These are phyloP conservation scores for Articulospora tetracladia DNA, from an alignment of 495 filamentous ascomycete genomes.

Conservation along the genomic window DNA sequence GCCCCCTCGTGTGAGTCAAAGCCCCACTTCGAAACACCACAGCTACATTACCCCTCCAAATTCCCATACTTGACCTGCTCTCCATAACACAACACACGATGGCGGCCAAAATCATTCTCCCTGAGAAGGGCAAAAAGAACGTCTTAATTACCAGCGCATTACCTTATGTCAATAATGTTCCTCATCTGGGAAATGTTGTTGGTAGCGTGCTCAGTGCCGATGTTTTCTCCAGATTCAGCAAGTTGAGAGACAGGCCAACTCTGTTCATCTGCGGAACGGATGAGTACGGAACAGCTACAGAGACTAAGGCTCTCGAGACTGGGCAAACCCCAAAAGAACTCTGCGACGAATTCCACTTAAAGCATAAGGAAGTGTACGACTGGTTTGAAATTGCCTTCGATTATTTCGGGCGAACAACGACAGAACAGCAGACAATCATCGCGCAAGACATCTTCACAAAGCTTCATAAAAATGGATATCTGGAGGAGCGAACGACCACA, in stretches of 20 bases:
- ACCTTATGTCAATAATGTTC: slow-evolving; percentile 93
- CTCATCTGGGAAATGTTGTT: slow-evolving; percentile 91
- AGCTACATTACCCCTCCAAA: not conserved
- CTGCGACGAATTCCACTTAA: slow-evolving; percentile 79
- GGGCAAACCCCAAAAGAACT: slow-evolving; percentile 62
- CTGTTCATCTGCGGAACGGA: slow-evolving; percentile 69
- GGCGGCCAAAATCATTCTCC: slow-evolving; percentile 37
- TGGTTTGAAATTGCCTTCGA: slow-evolving; percentile 88
- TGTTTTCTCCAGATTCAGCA: slow-evolving; percentile 54
- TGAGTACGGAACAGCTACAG: slow-evolving; percentile 85
- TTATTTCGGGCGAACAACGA: slow-evolving; percentile 79
- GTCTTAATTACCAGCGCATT: slow-evolving; percentile 48
- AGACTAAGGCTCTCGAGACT: slow-evolving; percentile 62
- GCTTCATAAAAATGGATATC: slow-evolving; percentile 68
- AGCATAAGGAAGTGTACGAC: slow-evolving; percentile 81
- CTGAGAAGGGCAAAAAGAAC: slow-evolving; percentile 41
- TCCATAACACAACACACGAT: slow-evolving; percentile 20
- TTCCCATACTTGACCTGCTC: not conserved
- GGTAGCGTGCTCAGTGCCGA: slow-evolving; percentile 84
- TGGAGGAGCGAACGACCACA: slow-evolving; percentile 68
- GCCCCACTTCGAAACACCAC: slow-evolving; percentile 4
- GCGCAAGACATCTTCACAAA: slow-evolving; percentile 80
- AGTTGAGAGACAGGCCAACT: slow-evolving; percentile 41
- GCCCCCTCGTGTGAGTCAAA: not conserved
- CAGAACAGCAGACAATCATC: slow-evolving; percentile 76